Base-by-base conservation (phyloP, 441 rosid genomes). In the Erodium trifolium region DNA sequence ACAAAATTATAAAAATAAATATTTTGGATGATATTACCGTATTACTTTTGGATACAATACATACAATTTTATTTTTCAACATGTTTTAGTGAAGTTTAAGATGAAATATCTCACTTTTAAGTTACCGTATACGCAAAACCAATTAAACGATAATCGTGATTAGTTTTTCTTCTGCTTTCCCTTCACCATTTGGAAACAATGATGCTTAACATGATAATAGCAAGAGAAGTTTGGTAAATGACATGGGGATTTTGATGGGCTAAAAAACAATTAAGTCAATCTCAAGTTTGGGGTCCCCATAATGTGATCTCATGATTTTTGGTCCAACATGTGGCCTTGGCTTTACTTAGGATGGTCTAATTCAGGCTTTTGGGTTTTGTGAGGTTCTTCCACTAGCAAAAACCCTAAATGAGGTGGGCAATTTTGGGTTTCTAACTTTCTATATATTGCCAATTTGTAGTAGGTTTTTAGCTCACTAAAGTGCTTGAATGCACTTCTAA, bases 281-380 rank as follows among this genome's bases (percentile, higher is more conserved):
- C 63, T 55, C 23, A 55, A 55, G 16, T 9, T 14, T n/a, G 49
- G 49, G 63, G 63, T 23, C 18, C 63, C 64, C 64, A 59, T 59
- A 18, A 59, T 59, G 64, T 59, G 64, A 59, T 59, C 23, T 59
- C 64, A 59, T 59, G 31, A 18, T 59, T 59, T 9, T 59, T 59
- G 64, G 64, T 59, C 23, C 64, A 23, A 59, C 64, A 59, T 59
- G 64, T 59, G 64, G 34, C 13, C 31, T 59, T 59, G 64, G 64
- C 31, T 23, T 59, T 59, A 59, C 64, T 34, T 34, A 59, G 64
- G 64, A 59, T 18, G 64, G 29, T 59, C 64, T 59, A 23, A 23
- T 59, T 59, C 11, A 59, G 34, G 64, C 64, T 59, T 59, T 59
- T 55, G 23, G 19, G 29, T 13, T 51, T 19, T 59, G 64, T 59